These are phyloP conservation scores for Kwoniella mangroviensis DNA, from an alignment of 768 basidiomycete genomes.

Conservation along the genomic window DNA sequence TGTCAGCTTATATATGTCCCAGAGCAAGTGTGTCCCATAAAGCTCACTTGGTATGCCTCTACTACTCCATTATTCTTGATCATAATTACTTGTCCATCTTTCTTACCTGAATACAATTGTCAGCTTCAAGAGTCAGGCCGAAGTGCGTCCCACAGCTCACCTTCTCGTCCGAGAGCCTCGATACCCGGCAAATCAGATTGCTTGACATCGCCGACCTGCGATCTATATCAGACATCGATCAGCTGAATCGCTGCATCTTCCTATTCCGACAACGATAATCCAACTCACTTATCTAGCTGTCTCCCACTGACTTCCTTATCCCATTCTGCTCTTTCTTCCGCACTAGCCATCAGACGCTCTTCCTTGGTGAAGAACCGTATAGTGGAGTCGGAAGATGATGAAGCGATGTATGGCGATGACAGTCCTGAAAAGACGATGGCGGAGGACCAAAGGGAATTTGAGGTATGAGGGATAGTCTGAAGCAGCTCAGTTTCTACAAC, in stretches of 20 bases:
- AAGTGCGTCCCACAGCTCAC: conserved; percentile 59
- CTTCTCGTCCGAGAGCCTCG: conserved; percentile 77
- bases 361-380: conserved; percentile 81
- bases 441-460: conserved; percentile 96
- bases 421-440: conserved; percentile 67
- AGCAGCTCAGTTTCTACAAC: conserved; percentile 79
- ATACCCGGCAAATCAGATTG: conserved; percentile 83
- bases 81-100: conserved; percentile 92
- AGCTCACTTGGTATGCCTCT: conserved; percentile 85
- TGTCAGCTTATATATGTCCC: conserved; percentile 16
- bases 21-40: neutral
- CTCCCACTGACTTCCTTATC: conserved; percentile 68
- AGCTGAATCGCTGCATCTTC: too few relatives aligned
- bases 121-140: neutral
- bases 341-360: conserved; percentile 71
- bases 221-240: conserved; percentile 48
- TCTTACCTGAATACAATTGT: conserved; percentile 68
- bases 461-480: conserved; percentile 89
- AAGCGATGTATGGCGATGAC: conserved; percentile 82
- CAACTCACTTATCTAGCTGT: conserved; percentile 67
- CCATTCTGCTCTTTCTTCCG: conserved; percentile 65
- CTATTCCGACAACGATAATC: too few relatives aligned
- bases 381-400: conserved; percentile 83
- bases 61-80: conserved; percentile 76
- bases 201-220: conserved; percentile 87